Base-by-base conservation (phyloP, 2,329 filamentous ascomycete genomes). In the Pseudocercospora vitis region DNA sequence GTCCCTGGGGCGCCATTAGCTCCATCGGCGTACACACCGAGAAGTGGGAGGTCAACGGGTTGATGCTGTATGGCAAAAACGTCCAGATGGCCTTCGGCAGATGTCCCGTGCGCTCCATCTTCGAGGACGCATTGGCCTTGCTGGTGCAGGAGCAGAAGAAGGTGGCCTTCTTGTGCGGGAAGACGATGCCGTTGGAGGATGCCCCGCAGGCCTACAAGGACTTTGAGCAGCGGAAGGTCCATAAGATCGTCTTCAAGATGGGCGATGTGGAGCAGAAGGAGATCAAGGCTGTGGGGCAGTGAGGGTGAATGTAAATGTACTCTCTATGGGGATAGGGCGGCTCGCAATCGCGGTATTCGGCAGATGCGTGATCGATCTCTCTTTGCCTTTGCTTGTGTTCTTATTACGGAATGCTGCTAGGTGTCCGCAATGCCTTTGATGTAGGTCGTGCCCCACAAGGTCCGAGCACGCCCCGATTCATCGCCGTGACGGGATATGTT, bases 191-290 rank as follows among this genome's bases (percentile, higher is more conserved):
- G 21, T 58, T 81, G 60, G 73, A 74, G 33, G 68, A 78, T 46
- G 78, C 77, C 6, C 71, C 78, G 45, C 76, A 79, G 66, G 78
- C 76, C 4, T 80, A 80, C 55, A 74, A 76, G 40, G 63, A 78
- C 18, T 81, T 81, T 62, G 76, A 81, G 64, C 74, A 75, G 67
- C 75, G 77, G 72, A 75, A 80, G 70, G 76, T 73, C 37, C 76
- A 78, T 60, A 80, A 80, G 68, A 73, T 80, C 21, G 72, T 79
- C 7, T 80, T 80, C 60, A 73, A 76, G 58, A 73, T 73, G 53
- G 57, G 58, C 8, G 32, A 52, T 16, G 46, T 57, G 35, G 60
- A 60, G 1, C 45, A 60, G 48, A 33, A 51, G 49, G 57, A 60
- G 37, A 60, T 60, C 31, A 50, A 23, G 49, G 57, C 59, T 11